Conservation (phyloP, 257 asterid species). For the Solanum okadae region DNA sequence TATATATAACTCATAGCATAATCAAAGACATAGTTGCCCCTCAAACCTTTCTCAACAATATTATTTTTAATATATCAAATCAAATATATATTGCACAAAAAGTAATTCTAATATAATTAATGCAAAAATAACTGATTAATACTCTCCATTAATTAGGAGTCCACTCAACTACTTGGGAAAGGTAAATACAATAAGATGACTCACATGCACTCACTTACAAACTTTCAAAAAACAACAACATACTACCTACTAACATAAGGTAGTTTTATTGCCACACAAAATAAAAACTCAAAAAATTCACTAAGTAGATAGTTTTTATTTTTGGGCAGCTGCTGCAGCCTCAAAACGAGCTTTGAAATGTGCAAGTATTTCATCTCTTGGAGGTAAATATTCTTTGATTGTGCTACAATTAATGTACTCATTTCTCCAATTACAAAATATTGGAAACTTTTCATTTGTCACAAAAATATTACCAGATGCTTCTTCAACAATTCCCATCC, state of each 20-base stretch:
- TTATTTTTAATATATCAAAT: too few relatives aligned
- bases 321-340: not conserved
- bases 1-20: too few relatives aligned
- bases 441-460: not conserved
- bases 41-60: too few relatives aligned
- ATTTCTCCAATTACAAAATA: not conserved
- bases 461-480: not conserved
- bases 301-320: not conserved
- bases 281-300: not conserved
- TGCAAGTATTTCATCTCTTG: not conserved
- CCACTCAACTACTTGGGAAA: not conserved
- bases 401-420: not conserved
- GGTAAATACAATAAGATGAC: not conserved
- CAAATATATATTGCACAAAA: too few relatives aligned
- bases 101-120: too few relatives aligned
- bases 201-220: not conserved
- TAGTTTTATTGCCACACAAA: not conserved
- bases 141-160: too few relatives aligned
- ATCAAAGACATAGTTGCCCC: too few relatives aligned
- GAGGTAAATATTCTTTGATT: not conserved
- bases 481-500: not conserved
- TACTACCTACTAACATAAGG: not conserved
- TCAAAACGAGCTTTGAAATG: not conserved
- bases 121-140: too few relatives aligned
- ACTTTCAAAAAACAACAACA: not conserved